Conservation (phyloP, 495 filamentous ascomycete genomes). For the Hypoxylon crocopeplum region DNA sequence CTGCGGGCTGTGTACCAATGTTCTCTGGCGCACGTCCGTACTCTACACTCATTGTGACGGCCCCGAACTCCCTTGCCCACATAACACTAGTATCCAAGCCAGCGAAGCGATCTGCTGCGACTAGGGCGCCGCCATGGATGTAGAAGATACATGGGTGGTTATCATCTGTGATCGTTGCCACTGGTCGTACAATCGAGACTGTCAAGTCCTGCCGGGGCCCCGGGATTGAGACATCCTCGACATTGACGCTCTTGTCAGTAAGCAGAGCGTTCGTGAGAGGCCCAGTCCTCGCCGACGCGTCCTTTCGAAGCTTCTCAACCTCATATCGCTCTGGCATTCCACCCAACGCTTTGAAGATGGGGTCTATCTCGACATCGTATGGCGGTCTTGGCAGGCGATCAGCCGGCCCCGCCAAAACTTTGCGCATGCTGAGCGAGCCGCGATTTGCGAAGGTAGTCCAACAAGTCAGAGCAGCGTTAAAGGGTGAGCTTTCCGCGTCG, state of each 20-base stretch:
- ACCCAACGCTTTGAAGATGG: constrained; percentile 34
- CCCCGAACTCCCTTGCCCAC: constrained; percentile 41
- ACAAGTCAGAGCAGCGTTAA: constrained; percentile 4
- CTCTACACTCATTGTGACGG: constrained; percentile 44
- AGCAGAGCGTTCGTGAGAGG: constrained; percentile 41
- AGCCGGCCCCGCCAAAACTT: constrained; percentile 39
- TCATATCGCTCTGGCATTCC: constrained; percentile 39
- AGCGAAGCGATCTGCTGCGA: constrained; percentile 42
- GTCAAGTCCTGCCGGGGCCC: constrained; percentile 36
- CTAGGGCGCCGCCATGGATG: constrained; percentile 40
- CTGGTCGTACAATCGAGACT: constrained; percentile 39
- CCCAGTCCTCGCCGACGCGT: constrained; percentile 35
- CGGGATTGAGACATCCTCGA: constrained; percentile 37
- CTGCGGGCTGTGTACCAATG: constrained; percentile 35
- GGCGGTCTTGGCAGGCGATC: constrained; percentile 42
- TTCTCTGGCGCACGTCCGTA: constrained; percentile 47
- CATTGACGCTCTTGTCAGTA: constrained; percentile 38
- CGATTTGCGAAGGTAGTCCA: constrained; percentile 1
- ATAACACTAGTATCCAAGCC: constrained; percentile 41
- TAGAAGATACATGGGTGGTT: constrained; percentile 41
- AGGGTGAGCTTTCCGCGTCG: constrained; percentile 11
- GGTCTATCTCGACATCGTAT: constrained; percentile 40
- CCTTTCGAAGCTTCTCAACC: constrained; percentile 41
- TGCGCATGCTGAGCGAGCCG: constrained; percentile 32
- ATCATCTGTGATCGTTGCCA: constrained; percentile 8